Base-by-base conservation (phyloP, 169 alveolate genomes). In the Babesia caballi region DNA sequence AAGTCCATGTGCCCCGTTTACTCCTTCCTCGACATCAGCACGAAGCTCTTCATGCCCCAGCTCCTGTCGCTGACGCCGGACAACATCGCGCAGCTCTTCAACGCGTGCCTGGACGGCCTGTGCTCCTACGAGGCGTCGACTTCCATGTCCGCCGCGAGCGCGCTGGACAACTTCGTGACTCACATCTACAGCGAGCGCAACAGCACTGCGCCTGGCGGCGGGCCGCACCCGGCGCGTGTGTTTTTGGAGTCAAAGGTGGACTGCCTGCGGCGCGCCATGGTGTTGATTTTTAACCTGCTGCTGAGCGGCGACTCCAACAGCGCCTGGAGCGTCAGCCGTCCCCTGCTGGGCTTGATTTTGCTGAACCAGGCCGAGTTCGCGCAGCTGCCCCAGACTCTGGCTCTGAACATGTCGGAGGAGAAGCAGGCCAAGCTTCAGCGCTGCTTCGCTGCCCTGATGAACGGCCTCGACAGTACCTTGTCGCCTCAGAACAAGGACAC, bases 261-360 rank as follows among this genome's bases (percentile, higher is more conserved):
- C n/a, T 50, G 72, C 47, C 61, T 80, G 27, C 36, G 57, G 6
- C 67, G 73, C 38, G 70, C 66, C 27, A 69, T 80, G 88, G 68
- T 69, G 50, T 27, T 80, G 65, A 80, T 80, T 32, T 80, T 80
- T 32, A 80, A 80, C 71, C 70, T 80, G 27, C 78, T 80, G 15
- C 38, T 69, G 53, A 68, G 88, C 25, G 96, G 96, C 46, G 95
- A 93, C 50, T 89, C 91, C 65, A 85, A 91, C 42, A 77, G 91
- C 52, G 90, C 96, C 41, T 94, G 97, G 97, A 84, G 94, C 52
- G 83, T 94, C 73, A 92, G 96, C 32, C 83, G 96, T 32, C 96
- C 97, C n/a, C 72, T 94, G 35, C 83, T 94, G 66, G 97, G 96
- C 4, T 71, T 94, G 80, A 93, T 94, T 38, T 76, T 94, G 38